Conservation (phyloP, 2,329 filamentous ascomycete genomes). For the Claviceps quebecensis region DNA sequence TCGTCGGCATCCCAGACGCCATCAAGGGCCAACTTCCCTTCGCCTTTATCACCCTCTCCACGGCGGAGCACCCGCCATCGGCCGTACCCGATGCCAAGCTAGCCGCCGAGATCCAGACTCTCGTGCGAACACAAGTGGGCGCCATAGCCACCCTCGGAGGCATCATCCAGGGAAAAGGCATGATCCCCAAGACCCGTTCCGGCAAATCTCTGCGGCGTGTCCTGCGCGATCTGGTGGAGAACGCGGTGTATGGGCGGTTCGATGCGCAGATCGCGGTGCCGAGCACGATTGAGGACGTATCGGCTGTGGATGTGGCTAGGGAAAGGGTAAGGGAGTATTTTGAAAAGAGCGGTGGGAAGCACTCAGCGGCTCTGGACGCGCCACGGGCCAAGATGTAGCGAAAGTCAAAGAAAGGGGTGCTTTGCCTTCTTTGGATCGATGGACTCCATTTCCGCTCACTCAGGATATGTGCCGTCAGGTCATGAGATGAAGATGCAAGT, state of each 20-base stretch:
- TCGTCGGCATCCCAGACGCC: conserved; percentile 71
- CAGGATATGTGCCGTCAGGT: too few species aligned
- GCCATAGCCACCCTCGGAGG: conserved; percentile 77
- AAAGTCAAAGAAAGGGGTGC: background rate
- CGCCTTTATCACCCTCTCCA: conserved; percentile 56
- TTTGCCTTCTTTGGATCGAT: background rate
- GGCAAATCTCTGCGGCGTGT: conserved; percentile 82
- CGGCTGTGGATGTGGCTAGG: conserved; percentile 61
- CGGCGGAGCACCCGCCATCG: conserved; percentile 32
- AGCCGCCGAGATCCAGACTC: conserved; percentile 50
- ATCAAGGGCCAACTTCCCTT: conserved; percentile 88
- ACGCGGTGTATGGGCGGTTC: conserved; percentile 60
- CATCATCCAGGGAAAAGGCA: conserved; percentile 68
- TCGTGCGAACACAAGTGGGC: conserved; percentile 70
- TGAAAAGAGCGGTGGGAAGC: conserved; percentile 27
- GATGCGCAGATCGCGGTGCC: conserved; percentile 61
- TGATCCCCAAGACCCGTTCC: conserved; percentile 86
- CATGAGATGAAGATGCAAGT: too few species aligned
- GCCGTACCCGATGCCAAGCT: conserved; percentile 34
- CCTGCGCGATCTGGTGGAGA: conserved; percentile 70
- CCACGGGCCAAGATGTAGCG: conserved; percentile 38
- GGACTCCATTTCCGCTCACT: too few species aligned
- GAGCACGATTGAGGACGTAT: conserved; percentile 70
- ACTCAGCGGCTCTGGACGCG: conserved; percentile 30
- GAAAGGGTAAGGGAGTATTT: conserved; percentile 66